These are phyloP conservation scores for Prunus padus DNA, from an alignment of 306 rosid genomes.

Conservation along the genomic window DNA sequence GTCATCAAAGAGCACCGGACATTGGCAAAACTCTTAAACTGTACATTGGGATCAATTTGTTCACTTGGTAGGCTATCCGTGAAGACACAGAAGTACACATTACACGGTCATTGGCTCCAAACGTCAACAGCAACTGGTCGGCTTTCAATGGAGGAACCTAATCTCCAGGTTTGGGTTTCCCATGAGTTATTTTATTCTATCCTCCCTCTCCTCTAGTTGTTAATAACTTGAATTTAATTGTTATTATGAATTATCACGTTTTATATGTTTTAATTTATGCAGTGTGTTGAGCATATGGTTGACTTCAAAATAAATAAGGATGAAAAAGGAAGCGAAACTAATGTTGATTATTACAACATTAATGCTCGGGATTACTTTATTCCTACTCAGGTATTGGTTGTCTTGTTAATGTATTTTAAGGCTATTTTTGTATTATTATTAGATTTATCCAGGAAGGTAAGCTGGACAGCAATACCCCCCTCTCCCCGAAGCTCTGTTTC, in stretches of 20 bases:
- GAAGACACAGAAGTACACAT: conserved; percentile 73
- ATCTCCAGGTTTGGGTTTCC: conserved; percentile 77
- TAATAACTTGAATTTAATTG: conserved; percentile 3
- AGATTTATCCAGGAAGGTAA: not conserved
- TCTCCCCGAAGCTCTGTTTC: too few relatives aligned
- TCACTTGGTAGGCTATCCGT: conserved; percentile 71
- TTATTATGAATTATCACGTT: not conserved
- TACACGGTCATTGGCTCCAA: conserved; percentile 98
- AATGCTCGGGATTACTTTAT: conserved; percentile 90
- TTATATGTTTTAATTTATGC: conserved; percentile 18
- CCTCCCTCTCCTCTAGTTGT: conserved; percentile 1
- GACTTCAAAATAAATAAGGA: conserved; percentile 62
- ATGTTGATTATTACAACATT: conserved; percentile 41
- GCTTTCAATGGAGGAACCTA: conserved; percentile 98
- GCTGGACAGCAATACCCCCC: too few relatives aligned
- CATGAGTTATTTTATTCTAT: not conserved
- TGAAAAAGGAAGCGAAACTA: conserved; percentile 46
- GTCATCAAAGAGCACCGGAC: conserved; percentile 91
- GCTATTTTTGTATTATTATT: not conserved
- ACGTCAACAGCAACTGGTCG: conserved; percentile 97
- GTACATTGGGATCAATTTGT: conserved; percentile 89
- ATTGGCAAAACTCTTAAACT: conserved; percentile 84
- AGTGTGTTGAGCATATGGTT: conserved; percentile 89
- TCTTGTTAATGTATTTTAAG: not conserved
- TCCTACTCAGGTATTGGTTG: conserved; percentile 74